phyloP scores from a whole-genome alignment of 257 asterid genomes.

The Verbascum thapsus region DNA sequence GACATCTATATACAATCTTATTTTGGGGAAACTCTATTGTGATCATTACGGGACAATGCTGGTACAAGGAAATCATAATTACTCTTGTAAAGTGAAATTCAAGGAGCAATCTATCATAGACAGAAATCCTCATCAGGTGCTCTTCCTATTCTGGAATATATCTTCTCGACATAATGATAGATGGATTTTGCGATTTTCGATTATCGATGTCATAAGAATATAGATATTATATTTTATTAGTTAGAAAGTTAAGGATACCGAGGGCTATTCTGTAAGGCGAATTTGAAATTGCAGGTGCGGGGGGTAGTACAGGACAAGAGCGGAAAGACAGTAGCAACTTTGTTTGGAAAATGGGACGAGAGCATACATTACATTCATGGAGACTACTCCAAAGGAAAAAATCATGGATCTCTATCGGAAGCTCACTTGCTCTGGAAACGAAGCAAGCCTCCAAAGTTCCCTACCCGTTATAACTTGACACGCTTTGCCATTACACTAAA shows the following conservation, averaged over 20 bases:
- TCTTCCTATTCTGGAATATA: slow-evolving; percentile 13
- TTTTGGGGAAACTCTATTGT: slow-evolving; percentile 88
- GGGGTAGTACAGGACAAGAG: slow-evolving; percentile 80
- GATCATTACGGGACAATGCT: slow-evolving; percentile 98
- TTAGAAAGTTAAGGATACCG: no score
- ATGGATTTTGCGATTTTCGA: slow-evolving; percentile 10
- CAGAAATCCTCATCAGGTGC: slow-evolving; percentile 90
- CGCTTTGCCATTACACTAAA: slow-evolving; percentile 91
- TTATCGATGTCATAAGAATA: slow-evolving; percentile 2
- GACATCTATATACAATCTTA: slow-evolving; percentile 94
- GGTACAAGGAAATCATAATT: slow-evolving; percentile 72
- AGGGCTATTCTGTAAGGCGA: slow-evolving; percentile 13
- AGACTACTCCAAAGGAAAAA: slow-evolving; percentile 63
- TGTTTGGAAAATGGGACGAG: slow-evolving; percentile 96
- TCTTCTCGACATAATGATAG: background rate
- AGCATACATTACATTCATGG: slow-evolving; percentile 83
- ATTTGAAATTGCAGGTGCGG: slow-evolving; percentile 61
- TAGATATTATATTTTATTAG: background rate
- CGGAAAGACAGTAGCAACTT: slow-evolving; percentile 81
- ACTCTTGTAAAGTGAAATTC: slow-evolving; percentile 88
- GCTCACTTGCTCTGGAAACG: slow-evolving; percentile 88
- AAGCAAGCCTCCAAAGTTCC: slow-evolving; percentile 78
- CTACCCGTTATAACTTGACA: slow-evolving; percentile 89
- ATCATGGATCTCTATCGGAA: slow-evolving; percentile 60
- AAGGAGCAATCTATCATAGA: slow-evolving; percentile 96